Percentiles rank a stretch among this genome's conserved stretches.
These are phyloP conservation scores for Marasmius fiardii DNA, from an alignment of 1,284 basidiomycete species.

Conservation along the genomic window DNA sequence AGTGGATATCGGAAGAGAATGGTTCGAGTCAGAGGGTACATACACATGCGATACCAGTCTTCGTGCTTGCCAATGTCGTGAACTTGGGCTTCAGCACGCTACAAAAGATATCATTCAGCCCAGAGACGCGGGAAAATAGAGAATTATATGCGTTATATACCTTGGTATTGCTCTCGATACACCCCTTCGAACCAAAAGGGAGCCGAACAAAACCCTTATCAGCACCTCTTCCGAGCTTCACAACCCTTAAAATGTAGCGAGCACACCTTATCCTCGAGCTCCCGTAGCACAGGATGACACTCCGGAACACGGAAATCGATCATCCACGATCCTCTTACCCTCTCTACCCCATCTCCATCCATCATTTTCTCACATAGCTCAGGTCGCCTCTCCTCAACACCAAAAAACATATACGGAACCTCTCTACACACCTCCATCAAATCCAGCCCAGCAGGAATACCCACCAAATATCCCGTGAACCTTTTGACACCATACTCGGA, in stretches of 20 bases:
- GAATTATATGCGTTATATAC: background rate
- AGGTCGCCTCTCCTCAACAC: background rate
- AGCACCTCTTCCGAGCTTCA: no score
- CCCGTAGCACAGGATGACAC: background rate
- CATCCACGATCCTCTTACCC: background rate
- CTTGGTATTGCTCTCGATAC: background rate
- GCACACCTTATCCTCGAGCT: background rate
- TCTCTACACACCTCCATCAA: background rate
- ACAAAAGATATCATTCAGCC: background rate
- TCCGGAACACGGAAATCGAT: background rate
- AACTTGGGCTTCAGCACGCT: background rate
- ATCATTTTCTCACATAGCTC: background rate
- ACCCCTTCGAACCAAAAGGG: background rate
- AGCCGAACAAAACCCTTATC: background rate
- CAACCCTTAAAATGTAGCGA: no score
- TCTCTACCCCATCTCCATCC: background rate
- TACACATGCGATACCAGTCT: conserved; percentile 3
- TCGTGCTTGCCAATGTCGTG: background rate
- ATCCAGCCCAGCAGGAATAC: background rate
- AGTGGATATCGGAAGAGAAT: background rate
- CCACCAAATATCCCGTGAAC: background rate
- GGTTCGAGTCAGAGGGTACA: background rate
- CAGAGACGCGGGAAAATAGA: background rate
- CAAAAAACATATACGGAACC: background rate
- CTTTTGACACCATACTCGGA: background rate